Conservation (phyloP, 139 green algal species). For the Chlorella sp. region DNA sequence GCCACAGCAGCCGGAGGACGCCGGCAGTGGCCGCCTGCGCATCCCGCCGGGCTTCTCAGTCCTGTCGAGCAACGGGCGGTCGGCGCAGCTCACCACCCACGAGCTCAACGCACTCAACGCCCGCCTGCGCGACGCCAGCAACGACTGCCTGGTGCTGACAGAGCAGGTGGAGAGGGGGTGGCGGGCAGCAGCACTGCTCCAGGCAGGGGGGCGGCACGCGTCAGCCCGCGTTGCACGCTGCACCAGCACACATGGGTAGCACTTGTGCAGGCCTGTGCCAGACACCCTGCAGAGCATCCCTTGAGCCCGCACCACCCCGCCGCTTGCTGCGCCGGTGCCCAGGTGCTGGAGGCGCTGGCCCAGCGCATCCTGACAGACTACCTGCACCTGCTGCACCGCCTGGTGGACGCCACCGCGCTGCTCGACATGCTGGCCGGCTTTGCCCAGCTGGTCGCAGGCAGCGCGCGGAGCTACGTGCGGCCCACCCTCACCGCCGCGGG, state of each 20-base stretch:
- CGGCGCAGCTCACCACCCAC: constrained; percentile 61
- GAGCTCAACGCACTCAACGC: constrained; percentile 90
- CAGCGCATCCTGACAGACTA: constrained; percentile 38
- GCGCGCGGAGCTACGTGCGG: constrained; percentile 4
- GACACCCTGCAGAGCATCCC: too few relatives aligned
- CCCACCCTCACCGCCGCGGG: too few relatives aligned
- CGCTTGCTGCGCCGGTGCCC: constrained; percentile 11
- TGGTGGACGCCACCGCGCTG: constrained; percentile 79
- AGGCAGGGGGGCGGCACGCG: too few relatives aligned
- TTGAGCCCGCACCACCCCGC: too few relatives aligned
- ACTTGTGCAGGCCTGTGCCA: too few relatives aligned
- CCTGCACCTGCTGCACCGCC: constrained; percentile 66
- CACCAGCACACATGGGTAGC: too few relatives aligned
- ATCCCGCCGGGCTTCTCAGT: constrained; percentile 49
- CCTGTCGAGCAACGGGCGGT: constrained; percentile 50
- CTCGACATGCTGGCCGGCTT: constrained; percentile 83
- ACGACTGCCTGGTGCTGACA: constrained; percentile 83
- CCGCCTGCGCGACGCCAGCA: constrained; percentile 71
- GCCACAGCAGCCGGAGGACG: background rate
- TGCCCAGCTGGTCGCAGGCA: constrained; percentile 34
- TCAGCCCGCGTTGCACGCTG: too few relatives aligned
- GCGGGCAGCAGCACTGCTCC: too few relatives aligned
- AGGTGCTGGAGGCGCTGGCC: constrained; percentile 67
- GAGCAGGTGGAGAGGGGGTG: constrained; percentile 74
- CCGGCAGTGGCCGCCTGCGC: background rate